Base-by-base conservation (phyloP, 1,284 basidiomycete species). In the Trichosporon faecale region DNA sequence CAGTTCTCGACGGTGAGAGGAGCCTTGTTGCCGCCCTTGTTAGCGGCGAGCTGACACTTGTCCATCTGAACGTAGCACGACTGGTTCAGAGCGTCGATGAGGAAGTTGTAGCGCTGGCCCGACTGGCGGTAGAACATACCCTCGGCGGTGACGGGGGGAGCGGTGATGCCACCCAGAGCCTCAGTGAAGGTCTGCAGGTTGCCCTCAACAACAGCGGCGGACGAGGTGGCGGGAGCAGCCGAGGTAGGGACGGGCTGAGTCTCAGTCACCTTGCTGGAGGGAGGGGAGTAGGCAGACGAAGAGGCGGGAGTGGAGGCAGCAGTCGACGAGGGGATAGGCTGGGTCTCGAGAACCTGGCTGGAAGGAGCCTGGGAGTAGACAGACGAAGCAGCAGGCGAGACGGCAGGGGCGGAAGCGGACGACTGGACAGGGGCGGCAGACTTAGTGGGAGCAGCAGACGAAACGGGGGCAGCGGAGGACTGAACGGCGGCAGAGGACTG, bases 1-100 rank as follows among this genome's bases (percentile, higher is more conserved):
- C 76, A 78, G 37, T 69, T 70, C 5, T 46, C 40, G 27, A 76
- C 75, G 31, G 76, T 75, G n/a, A 78, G 61, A 11, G 66, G 60
- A 37, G 21, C 65, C n/a, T 40, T 70, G 68, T 75, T 76, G 37
- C 75, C 75, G 31, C 70, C 65, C 65, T 64, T 68, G 64, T 74
- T 75, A 27, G 76, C 76, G 12, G 71, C 70, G 44, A 67, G 67
- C 68, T 76, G 75, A 65, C 76, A 76, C 21, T 46, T 31, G 68
- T 75, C 68, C 72, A 75, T 73, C 75, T 78, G 77, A 29, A 65
- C 55, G 67, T 76, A 74, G 71, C 77, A 78, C 9, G 71, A 73
- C 52, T 73, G 70, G 61, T 68, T 64, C 31, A 76, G 69, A 5
- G 76, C 75, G 46, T 76, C 76, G 40, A 67, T 67, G 60, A 73